These are phyloP conservation scores for Scheffersomyces coipomensis DNA, from an alignment of 805 yeast genomes.

Conservation along the genomic window DNA sequence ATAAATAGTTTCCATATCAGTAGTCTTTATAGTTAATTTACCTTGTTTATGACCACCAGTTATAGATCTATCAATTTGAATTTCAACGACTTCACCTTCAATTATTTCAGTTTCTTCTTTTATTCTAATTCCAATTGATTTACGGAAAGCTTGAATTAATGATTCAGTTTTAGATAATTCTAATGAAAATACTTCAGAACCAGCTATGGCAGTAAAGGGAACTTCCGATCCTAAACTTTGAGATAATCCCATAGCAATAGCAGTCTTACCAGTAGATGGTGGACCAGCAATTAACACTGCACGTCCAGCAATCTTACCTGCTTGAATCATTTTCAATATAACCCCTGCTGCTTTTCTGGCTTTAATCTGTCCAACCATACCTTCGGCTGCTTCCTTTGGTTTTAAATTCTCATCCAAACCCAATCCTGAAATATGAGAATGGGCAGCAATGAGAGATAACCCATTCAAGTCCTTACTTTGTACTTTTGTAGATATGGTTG, in stretches of 20 bases:
- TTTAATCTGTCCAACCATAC: slow-evolving; percentile 95
- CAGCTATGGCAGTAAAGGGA: slow-evolving; percentile 94
- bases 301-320: slow-evolving; percentile 94
- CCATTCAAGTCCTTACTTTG: slow-evolving; percentile 36
- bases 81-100: slow-evolving; percentile 98
- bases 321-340: slow-evolving; percentile 87
- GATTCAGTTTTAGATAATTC: slow-evolving; percentile 96
- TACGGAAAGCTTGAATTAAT: slow-evolving; percentile 92
- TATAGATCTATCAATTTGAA: slow-evolving; percentile 87
- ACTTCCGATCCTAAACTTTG: slow-evolving; percentile 75
- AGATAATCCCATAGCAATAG: slow-evolving; percentile 91
- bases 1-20: slow-evolving; percentile 98
- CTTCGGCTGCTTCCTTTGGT: slow-evolving; percentile 78
- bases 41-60: slow-evolving; percentile 99
- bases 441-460: slow-evolving; percentile 89
- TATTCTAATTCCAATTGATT: slow-evolving; percentile 91
- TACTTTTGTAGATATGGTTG: slow-evolving; percentile 28
- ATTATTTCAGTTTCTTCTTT: slow-evolving; percentile 96
- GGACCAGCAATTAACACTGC: slow-evolving; percentile 97
- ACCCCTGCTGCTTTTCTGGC: slow-evolving; percentile 97
- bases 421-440: slow-evolving; percentile 92
- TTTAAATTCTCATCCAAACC: slow-evolving; percentile 92
- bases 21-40: slow-evolving; percentile 92
- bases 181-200: slow-evolving; percentile 87
- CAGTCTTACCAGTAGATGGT: slow-evolving; percentile 98